These are phyloP conservation scores for Graphilbum ipis-grandicollis DNA, from an alignment of 2,329 filamentous ascomycete species.

Conservation along the genomic window DNA sequence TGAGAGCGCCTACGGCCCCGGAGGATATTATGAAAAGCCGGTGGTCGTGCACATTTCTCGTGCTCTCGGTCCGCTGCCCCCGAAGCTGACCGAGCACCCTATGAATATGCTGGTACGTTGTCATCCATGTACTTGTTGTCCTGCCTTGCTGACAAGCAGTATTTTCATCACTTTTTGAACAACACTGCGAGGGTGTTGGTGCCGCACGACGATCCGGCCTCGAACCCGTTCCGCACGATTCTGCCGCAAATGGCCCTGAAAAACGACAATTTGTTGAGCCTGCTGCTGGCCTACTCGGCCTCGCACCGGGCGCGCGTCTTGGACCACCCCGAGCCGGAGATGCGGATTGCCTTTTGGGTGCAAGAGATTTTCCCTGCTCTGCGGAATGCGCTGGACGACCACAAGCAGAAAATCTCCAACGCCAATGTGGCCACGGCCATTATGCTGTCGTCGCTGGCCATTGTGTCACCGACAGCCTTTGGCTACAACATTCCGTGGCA, in stretches of 20 bases:
- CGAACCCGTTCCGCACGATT: slow-evolving; percentile 34
- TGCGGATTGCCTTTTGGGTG: slow-evolving; percentile 67
- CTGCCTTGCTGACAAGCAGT: slow-evolving; percentile 15
- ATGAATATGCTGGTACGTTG: slow-evolving; percentile 53
- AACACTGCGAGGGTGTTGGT: slow-evolving; percentile 49
- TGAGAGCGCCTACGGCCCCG: slow-evolving; percentile 20
- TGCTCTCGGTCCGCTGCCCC: slow-evolving; percentile 28
- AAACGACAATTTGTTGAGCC: slow-evolving; percentile 55
- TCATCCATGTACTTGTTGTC: neutral
- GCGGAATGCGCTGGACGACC: slow-evolving; percentile 45
- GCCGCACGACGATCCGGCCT: slow-evolving; percentile 31
- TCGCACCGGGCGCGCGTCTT: slow-evolving; percentile 63
- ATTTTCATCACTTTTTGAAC: slow-evolving; percentile 52
- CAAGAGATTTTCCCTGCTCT: slow-evolving; percentile 61
- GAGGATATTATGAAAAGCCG: slow-evolving; percentile 53
- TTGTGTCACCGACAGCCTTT: slow-evolving; percentile 67
- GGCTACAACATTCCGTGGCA: slow-evolving; percentile 71
- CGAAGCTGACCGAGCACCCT: slow-evolving; percentile 46
- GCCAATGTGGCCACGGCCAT: slow-evolving; percentile 65
- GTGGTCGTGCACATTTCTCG: slow-evolving; percentile 41
- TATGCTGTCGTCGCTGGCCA: slow-evolving; percentile 70
- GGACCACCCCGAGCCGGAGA: slow-evolving; percentile 54
- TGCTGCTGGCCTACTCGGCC: slow-evolving; percentile 70
- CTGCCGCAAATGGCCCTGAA: slow-evolving; percentile 45
- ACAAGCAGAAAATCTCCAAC: slow-evolving; percentile 47